Base-by-base conservation (phyloP, 2,329 filamentous ascomycete species). In the Capronia americana region DNA sequence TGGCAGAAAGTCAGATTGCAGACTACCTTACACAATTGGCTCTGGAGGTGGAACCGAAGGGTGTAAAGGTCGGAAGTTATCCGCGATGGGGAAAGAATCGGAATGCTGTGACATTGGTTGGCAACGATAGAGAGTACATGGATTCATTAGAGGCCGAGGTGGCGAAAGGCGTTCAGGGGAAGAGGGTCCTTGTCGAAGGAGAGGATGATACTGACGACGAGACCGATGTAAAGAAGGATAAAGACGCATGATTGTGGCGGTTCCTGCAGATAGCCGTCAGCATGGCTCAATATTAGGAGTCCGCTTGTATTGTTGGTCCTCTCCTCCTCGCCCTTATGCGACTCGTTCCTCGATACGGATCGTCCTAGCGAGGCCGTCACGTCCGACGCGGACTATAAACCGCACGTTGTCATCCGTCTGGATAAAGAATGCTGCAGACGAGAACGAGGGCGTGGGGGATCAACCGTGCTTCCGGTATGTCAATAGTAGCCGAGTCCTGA, bases 61-160 rank as follows among this genome's bases (percentile, higher is more conserved):
- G 92, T 2, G 86, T 98, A 74, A 98, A 98, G 81, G 92, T 98
- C 17, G 95, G 95, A 55, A 96, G 92, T 78, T 98, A 99, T 79
- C 95, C 95, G 41, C 84, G 92, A 63, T 97, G 93, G 93, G 92
- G 91, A 4, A 94, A 92, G 83, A 87, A 88, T 74, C 85, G 85
- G 69, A 98, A 98, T 78, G 95, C 93, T 0, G 92, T 98, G 56
- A 97, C 94, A 11, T 82, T 99, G 61, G 93, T 97, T 17, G 88
- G 84, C 17, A 88, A 87, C 71, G 91, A 97, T 75, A 83, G 85
- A 71, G 88, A 86, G 26, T 94, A 87, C 72, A 85, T 98, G 75
- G 92, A 97, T 76, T 88, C 87, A 58, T 79, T 97, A 68, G 86
- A 96, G 14, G 80, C 85, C 0, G 92, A 97, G 76, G 92, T 97